A percentile compares a stretch with the other conserved stretches of the same genome.
phyloP scores from a whole-genome alignment of 495 filamentous ascomycete genomes.

The Penicillium riverlandense region DNA sequence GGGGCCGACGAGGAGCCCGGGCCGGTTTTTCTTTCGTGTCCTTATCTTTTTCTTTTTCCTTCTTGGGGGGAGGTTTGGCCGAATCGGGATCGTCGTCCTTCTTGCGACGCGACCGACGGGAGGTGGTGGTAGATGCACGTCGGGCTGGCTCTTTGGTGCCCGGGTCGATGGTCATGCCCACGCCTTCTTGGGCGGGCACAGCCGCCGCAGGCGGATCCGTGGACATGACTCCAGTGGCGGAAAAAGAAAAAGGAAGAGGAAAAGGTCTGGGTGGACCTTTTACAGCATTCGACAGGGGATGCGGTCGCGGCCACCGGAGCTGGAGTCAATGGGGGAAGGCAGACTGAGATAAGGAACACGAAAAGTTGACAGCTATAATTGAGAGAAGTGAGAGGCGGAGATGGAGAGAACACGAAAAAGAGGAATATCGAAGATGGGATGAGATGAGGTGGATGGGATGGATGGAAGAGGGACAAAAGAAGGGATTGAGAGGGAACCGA shows the following conservation, averaged over 20 bases:
- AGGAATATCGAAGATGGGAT: background rate
- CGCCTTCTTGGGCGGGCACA: slow-evolving; percentile 10
- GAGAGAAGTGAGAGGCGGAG: slow-evolving; percentile 9
- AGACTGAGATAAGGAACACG: slow-evolving; percentile 30
- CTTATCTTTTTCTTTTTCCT: slow-evolving; percentile 24
- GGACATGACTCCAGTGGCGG: slow-evolving; percentile 12
- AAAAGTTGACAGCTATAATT: background rate
- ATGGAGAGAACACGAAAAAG: slow-evolving; percentile 1
- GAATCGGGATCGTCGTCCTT: slow-evolving; percentile 30
- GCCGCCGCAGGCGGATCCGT: slow-evolving; percentile 10
- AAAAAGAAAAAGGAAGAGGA: slow-evolving; percentile 6
- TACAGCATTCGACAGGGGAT: background rate
- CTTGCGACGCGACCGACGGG: slow-evolving; percentile 42
- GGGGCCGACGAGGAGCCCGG: slow-evolving; percentile 29
- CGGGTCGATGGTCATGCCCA: slow-evolving; percentile 1
- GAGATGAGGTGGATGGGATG: background rate
- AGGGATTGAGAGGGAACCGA: slow-evolving; percentile 7
- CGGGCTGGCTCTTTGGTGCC: slow-evolving; percentile 15
- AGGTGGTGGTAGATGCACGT: slow-evolving; percentile 20
- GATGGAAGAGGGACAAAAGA: slow-evolving; percentile 6
- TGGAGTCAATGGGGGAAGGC: slow-evolving; percentile 7
- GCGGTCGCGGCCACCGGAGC: background rate
- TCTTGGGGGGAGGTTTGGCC: slow-evolving; percentile 12
- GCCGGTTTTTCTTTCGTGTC: slow-evolving; percentile 28
- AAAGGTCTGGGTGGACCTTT: background rate